Base-by-base conservation (phyloP, 2,329 filamentous ascomycete genomes). In the Shiraia sp. region DNA sequence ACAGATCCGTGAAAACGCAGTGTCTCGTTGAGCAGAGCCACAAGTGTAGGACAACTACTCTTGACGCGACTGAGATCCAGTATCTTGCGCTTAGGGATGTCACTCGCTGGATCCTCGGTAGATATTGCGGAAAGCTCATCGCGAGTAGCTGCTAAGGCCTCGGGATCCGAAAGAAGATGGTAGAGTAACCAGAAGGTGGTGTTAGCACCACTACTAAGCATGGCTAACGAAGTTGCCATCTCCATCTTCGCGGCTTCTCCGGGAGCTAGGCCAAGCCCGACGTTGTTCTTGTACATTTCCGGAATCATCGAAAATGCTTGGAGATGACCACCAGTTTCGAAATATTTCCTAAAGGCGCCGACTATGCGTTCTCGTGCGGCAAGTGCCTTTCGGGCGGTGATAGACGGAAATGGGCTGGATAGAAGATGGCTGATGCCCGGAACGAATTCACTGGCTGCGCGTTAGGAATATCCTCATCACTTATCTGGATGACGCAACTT, bases 101-200 rank as follows among this genome's bases (percentile, higher is more conserved):
- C 1, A 17, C 38, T 26, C 28, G 23, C 31, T 7, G 32, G 27
- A 2, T 40, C 36, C 5, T 36, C 24, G 10, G 36, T 30, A n/a
- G 42, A 31, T 10, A 52, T 37, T 10, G 25, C 35, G 6, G 34
- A 8, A 1, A 70, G 30, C 42, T 72, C 69, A 5, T 53, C 30
- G n/a, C 71, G 65, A 29, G 66, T 57, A 1, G 58, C 57, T 2
- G 32, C 23, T 1, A 73, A 50, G 0, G 69, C 46, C 0, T 28
- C 24, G 0, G 65, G 59, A 16, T 70, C 44, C 0, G 71, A 69
- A 24, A 67, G 57, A 9, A 75, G 49, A 10, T 71, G 57, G 16
- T 68, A 66, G 1, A 74, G 39, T 8, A 68, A 57, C 74, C 73
- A 76, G 48, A 75, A 75, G 0, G 64, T 42, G 0, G 71, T 54